Evolutionary conservation across 352 stramenopile genomes (phyloP), one percentile per base, ranked within the genome.

Genomic region (Phytophthora brassicae): DNA sequence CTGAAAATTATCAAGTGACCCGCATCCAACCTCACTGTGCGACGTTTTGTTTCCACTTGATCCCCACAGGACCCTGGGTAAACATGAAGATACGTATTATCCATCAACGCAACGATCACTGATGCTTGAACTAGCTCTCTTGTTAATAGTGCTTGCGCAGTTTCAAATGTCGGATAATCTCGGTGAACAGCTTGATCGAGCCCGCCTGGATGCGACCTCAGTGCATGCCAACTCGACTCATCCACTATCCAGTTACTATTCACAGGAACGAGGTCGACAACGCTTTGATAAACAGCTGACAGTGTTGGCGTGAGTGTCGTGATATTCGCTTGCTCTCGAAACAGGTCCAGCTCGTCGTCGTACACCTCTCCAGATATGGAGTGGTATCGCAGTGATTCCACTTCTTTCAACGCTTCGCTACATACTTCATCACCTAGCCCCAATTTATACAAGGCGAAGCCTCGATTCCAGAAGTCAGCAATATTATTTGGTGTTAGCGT

Each of bases 91-190:
- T 29, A 24, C 3, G 24, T 58, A 17, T 31, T 12, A 42, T 39
- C 6, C 39, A 49, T 48, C 8, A 42, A n/a, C 1, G 50, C 22
- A 12, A 58, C 39, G 38, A 50, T 58, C 2, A 49, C 16, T 0
- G 23, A 58, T 3, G 12, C 50, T 16, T 49, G 50, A 3, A 58
- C 50, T 6, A 41, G 0, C 28, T 43, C 39, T 11, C 13, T n/a
- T 9, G 5, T 43, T 4, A 35, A 0, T 5, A 49, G 17, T 1
- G 23, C 50, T 13, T 6, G 38, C 17, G 38, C 17, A 33, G 6
- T 31, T 24, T 58, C 38, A 31, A 43, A 58, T 14, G 26, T 31
- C 1, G 50, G 38, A n/a, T 33, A 58, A 26, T 58, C 50, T 24
- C 6, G 6, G 14, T 44, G 38, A 23, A 44, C 38, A 3, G 6